A percentile compares a stretch with the other conserved stretches of the same genome.
These are phyloP conservation scores for Ophiostoma piceae DNA, from an alignment of 2,329 filamentous ascomycete genomes.

Conservation along the genomic window DNA sequence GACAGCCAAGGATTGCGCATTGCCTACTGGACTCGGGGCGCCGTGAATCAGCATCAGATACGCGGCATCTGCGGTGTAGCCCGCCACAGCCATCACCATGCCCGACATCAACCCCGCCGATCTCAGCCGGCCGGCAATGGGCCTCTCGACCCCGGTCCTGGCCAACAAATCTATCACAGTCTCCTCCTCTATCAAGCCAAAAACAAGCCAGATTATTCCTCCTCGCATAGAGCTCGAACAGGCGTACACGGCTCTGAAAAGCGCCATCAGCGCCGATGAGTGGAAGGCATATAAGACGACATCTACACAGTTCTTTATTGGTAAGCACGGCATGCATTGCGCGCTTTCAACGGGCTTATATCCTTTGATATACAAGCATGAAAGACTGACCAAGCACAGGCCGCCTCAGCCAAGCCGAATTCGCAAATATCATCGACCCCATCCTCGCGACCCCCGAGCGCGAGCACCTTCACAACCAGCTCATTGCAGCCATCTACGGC, in stretches of 20 bases:
- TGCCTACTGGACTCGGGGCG: neutral
- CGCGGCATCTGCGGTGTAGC: neutral
- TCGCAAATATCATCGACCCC: constrained; percentile 53
- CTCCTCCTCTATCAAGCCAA: constrained; percentile 49
- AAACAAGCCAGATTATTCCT: constrained; percentile 58
- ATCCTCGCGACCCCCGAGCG: constrained; percentile 55
- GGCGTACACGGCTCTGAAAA: constrained; percentile 57
- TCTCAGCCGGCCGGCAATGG: constrained; percentile 56
- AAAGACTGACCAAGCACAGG: constrained; percentile 38
- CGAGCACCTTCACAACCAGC: constrained; percentile 62
- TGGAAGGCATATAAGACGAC: constrained; percentile 62
- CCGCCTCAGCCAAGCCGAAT: constrained; percentile 58
- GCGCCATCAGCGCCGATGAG: constrained; percentile 54
- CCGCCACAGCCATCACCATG: constrained; percentile 39
- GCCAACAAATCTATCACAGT: constrained; percentile 54
- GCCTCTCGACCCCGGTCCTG: constrained; percentile 55
- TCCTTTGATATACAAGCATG: neutral
- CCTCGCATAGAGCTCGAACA: constrained; percentile 63
- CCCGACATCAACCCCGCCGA: constrained; percentile 67
- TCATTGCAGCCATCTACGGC: constrained; percentile 60
- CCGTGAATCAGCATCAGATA: neutral
- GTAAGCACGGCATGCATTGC: constrained; percentile 34
- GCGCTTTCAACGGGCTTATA: neutral
- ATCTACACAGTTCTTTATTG: constrained; percentile 57
- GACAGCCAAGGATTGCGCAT: neutral